Conservation (phyloP, 164 flowering plant genomes). For the Tetracentron sinense region DNA sequence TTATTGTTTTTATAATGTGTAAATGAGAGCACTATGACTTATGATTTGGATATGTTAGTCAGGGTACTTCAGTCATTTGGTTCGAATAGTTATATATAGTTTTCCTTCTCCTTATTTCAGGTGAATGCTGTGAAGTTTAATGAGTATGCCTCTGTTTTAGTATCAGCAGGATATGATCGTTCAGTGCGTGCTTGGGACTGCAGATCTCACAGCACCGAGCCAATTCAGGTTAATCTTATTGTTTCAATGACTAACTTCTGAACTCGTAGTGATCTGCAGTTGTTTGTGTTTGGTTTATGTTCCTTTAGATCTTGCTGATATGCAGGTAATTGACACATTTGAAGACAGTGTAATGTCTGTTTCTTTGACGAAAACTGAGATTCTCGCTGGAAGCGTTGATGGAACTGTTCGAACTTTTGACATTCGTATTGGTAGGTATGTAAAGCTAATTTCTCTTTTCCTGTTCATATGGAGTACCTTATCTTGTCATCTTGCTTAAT, state of each 20-base stretch:
- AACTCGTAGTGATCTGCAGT: background rate
- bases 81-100: background rate
- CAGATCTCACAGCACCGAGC: constrained; percentile 91
- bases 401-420: constrained; percentile 95
- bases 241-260: background rate
- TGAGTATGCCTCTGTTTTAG: constrained; percentile 76
- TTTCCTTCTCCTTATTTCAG: constrained; percentile 29
- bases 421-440: constrained; percentile 92
- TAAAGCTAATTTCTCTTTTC: constrained; percentile 9
- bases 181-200: constrained; percentile 96
- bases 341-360: constrained; percentile 89
- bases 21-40: too few species aligned
- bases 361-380: constrained; percentile 79
- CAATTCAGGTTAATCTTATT: constrained; percentile 66
- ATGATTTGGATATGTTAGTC: background rate
- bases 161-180: constrained; percentile 93
- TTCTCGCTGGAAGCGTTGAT: constrained; percentile 97
- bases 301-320: constrained; percentile 4
- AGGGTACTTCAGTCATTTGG: background rate
- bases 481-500: background rate
- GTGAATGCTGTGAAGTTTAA: constrained; percentile 95
- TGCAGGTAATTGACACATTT: constrained; percentile 84
- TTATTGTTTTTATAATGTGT: too few species aligned
- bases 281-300: background rate
- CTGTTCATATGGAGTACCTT: background rate